Evolutionary conservation across 2,329 filamentous ascomycete species (phyloP).

Genomic region (Cladosporium sp.): DNA sequence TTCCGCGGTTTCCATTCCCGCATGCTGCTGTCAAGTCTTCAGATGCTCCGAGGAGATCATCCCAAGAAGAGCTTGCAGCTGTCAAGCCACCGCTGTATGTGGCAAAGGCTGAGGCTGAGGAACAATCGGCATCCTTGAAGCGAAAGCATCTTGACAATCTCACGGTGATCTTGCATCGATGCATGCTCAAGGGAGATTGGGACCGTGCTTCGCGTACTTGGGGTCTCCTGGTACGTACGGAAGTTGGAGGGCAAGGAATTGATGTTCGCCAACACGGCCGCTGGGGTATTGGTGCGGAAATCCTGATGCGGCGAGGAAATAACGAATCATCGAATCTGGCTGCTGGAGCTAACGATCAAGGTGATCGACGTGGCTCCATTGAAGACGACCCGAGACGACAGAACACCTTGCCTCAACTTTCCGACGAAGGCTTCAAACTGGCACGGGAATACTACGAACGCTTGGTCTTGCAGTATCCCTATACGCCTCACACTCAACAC

Average conservation of each 20-base stretch:
- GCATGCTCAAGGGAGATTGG: conserved; percentile 66
- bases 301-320: conserved; percentile 58
- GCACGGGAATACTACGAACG: conserved; percentile 69
- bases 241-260: conserved; percentile 51
- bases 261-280: conserved; percentile 65
- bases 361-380: too few species aligned
- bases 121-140: conserved; percentile 32
- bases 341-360: neutral
- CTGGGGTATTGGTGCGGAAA: conserved; percentile 82
- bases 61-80: conserved; percentile 38
- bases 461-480: conserved; percentile 71
- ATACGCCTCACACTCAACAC: conserved; percentile 56
- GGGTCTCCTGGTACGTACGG: conserved; percentile 64
- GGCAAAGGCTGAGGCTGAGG: conserved; percentile 17
- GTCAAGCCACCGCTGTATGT: conserved; percentile 40
- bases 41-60: conserved; percentile 17
- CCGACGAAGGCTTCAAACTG: conserved; percentile 47
- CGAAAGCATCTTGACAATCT: conserved; percentile 61
- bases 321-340: neutral
- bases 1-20: conserved; percentile 42
- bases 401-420: conserved; percentile 17
- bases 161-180: conserved; percentile 65
- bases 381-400: too few species aligned
- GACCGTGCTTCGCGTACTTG: conserved; percentile 68
- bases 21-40: conserved; percentile 33